Evolutionary conservation across 1,139 yeast species (phyloP).

Genomic region (Protomyces arabidopsidicola): DNA sequence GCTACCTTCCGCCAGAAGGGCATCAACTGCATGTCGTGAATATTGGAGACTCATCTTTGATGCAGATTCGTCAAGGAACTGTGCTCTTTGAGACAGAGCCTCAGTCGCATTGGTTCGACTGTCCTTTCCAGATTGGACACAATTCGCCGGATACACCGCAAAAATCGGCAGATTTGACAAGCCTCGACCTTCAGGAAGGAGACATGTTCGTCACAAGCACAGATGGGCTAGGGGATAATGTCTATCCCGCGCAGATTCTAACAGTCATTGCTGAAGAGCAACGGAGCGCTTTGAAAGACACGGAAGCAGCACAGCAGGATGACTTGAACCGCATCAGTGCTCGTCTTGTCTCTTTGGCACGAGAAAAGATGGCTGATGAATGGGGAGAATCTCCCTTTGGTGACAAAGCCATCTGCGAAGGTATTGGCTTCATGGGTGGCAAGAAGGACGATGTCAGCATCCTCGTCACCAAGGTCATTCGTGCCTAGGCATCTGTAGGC

Average conservation of each 20-base stretch:
- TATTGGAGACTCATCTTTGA: constrained; percentile 29
- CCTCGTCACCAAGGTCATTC: constrained; percentile 18
- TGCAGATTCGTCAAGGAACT: constrained; percentile 28
- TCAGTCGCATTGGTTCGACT: constrained; percentile 32
- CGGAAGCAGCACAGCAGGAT: not conserved
- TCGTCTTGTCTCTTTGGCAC: constrained; percentile 24
- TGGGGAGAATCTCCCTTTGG: constrained; percentile 31
- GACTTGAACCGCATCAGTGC: constrained; percentile 17
- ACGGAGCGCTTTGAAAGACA: not conserved
- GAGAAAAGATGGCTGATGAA: constrained; percentile 28
- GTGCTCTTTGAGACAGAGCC: constrained; percentile 30
- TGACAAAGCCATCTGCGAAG: constrained; percentile 31
- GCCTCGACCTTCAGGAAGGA: constrained; percentile 16
- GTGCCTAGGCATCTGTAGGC: not conserved
- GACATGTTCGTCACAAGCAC: constrained; percentile 30
- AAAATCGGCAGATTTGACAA: constrained; percentile 10
- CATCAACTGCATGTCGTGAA: constrained; percentile 25
- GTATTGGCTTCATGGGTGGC: constrained; percentile 32
- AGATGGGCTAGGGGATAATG: constrained; percentile 32
- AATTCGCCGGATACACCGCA: constrained; percentile 30
- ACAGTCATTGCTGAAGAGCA: constrained; percentile 23
- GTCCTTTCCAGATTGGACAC: constrained; percentile 31
- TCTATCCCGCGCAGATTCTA: constrained; percentile 31
- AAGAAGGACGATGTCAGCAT: constrained; percentile 31
- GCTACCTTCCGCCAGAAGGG: constrained; percentile 8